Evolutionary conservation across 441 rosid species (phyloP), one percentile per base, ranked within the genome.

Genomic region (Arabidopsis lyrata): DNA sequence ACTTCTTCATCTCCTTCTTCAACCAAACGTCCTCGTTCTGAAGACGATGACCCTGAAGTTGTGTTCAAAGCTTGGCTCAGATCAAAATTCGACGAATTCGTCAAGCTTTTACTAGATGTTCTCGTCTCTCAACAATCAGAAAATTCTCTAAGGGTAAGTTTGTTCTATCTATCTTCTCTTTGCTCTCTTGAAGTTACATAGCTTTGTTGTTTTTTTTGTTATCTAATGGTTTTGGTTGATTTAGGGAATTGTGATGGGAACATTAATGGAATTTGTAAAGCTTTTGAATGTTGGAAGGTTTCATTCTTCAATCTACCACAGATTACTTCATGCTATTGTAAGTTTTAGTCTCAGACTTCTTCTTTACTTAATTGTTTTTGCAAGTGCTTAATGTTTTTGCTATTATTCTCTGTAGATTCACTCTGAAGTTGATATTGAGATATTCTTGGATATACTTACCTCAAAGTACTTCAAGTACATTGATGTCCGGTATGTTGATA

Each of bases 221-320:
- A 11, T 4, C 34, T 59, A 53, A 69, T 68, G 32, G 9, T 62
- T 41, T 34, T 49, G 0, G 15, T 32, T 75, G 42, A 22, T 42
- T 55, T 79, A 93, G 98, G 97, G 91, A 76, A 78, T 95, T 35
- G 90, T 89, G 62, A 73, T 89, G 82, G 99, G 88, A 34, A 76
- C 98, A 0, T 75, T 90, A 39, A 92, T 95, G 97, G 96, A 88
- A 68, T 87, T 92, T 72, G 96, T 89, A 67, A 95, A 88, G 84
- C 73, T 84, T 66, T 83, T 91, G 35, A 92, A 89, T 78, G 80
- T 82, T 24, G 97, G 97, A 70, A 81, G 79, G 31, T 92, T 92
- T 68, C 86, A 86, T 69, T 92, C 95, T 10, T 82, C 93, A 18
- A 87, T 90, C 56, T 92, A 87, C 78, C 85, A 89, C 70, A 86